Evolutionary conservation across 1,284 basidiomycete genomes (phyloP).

Genomic region (Leccinum fuscescens): DNA sequence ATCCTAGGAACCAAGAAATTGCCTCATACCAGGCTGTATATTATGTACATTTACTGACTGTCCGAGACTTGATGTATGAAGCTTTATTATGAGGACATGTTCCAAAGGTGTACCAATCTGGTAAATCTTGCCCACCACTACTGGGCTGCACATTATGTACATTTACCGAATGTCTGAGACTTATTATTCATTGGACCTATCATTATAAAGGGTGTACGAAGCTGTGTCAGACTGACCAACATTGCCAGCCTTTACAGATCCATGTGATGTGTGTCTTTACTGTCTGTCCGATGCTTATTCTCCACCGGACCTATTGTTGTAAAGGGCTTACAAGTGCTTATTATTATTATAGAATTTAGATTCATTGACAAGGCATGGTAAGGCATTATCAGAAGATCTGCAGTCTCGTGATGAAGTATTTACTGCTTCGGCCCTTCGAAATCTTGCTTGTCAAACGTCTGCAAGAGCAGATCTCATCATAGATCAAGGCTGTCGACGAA

Average conservation of each 20-base stretch:
- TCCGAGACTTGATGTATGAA: neutral
- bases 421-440: too few species aligned
- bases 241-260: neutral
- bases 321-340: neutral
- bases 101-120: neutral
- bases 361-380: neutral
- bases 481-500: too few species aligned
- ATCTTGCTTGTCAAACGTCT: too few species aligned
- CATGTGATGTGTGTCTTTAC: neutral
- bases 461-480: too few species aligned
- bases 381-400: neutral
- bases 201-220: neutral
- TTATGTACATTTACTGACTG: neutral
- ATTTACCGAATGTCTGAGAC: neutral
- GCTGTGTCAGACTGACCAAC: neutral
- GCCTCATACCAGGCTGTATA: neutral
- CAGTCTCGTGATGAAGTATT: neutral
- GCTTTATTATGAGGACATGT: neutral
- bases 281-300: neutral
- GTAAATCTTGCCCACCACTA: neutral
- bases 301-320: neutral
- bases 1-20: too few species aligned
- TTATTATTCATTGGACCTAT: neutral
- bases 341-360: neutral
- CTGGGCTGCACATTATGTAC: neutral